Percentiles rank a stretch among this genome's conserved stretches.
These are phyloP conservation scores for Fusarium sp. DNA, from an alignment of 2,329 filamentous ascomycete genomes.

Conservation along the genomic window DNA sequence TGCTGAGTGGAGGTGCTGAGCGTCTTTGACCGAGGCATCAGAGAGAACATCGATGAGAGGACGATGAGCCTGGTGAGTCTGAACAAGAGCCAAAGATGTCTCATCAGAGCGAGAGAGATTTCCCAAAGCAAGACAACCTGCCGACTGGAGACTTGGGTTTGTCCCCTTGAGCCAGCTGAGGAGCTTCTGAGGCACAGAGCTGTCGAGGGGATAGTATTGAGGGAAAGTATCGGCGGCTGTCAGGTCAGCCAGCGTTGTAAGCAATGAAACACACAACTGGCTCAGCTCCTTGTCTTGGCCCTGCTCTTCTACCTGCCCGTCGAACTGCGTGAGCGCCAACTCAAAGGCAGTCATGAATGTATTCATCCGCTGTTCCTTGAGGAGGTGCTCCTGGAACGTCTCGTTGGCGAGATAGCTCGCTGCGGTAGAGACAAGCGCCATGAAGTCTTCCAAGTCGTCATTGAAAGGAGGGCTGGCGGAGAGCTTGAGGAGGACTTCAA, in stretches of 20 bases:
- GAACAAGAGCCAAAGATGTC: conserved; percentile 63
- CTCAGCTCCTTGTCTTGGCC: conserved; percentile 59
- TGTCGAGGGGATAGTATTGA: conserved; percentile 55
- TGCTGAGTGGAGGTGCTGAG: conserved; percentile 67
- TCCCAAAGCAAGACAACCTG: conserved; percentile 71
- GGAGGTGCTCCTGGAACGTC: conserved; percentile 61
- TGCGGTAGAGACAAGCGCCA: conserved; percentile 63
- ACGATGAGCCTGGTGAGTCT: conserved; percentile 53
- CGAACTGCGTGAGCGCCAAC: conserved; percentile 59
- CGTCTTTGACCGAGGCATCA: conserved; percentile 54
- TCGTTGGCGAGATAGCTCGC: conserved; percentile 68
- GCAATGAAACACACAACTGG: conserved; percentile 62
- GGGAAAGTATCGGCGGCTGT: conserved; percentile 63
- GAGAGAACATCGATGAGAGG: conserved; percentile 61
- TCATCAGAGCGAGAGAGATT: conserved; percentile 72
- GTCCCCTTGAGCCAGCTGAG: conserved; percentile 60
- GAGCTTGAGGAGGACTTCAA: conserved; percentile 62
- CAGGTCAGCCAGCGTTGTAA: conserved; percentile 64
- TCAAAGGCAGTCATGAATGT: conserved; percentile 63
- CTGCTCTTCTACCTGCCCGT: conserved; percentile 58
- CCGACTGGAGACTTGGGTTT: conserved; percentile 62
- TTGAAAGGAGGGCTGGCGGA: conserved; percentile 56
- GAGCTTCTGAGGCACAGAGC: conserved; percentile 56
- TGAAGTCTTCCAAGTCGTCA: conserved; percentile 67
- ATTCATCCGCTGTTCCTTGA: conserved; percentile 54